Base-by-base conservation (phyloP, 306 rosid genomes). In the Crotalaria pallida region DNA sequence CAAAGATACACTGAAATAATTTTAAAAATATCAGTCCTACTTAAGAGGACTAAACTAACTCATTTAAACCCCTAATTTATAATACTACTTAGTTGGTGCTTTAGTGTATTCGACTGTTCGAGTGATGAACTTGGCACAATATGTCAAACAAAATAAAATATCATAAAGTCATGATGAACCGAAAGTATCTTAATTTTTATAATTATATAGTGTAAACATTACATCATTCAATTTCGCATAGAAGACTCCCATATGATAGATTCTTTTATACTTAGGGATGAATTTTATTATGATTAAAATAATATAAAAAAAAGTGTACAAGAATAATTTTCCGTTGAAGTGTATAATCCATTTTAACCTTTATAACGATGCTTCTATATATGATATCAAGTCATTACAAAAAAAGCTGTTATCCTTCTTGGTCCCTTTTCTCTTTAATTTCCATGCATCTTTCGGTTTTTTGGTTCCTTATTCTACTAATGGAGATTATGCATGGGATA, bases 401-500 rank as follows among this genome's bases (percentile, higher is more conserved):
- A 43, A 43, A 45, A 27, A 40, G 49, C 34, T 65, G n/a, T 22
- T 5, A 55, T 31, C 51, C 21, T 48, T 44, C 58, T 58, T 76
- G 52, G 66, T 33, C 26, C 44, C 36, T 49, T 8, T 29, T 47
- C 23, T 45, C 55, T 52, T 70, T 68, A 55, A 47, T 55, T 60
- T 19, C 4, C 76, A 26, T 1, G 11, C 53, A n/a, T 45, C 67
- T 74, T 73, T 73, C 76, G 76, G 76, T 58, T 69, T 36, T 44
- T 56, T 21, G 56, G 34, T 61, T 74, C 49, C 76, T 62, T 61
- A 64, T 69, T 75, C 65, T 65, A 74, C 53, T 47, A 56, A 56
- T 60, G 40, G 65, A 74, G 65, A 60, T 75, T 50, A 26, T 55
- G 45, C 48, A 40, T 23, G 64, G 71, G 47, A 80, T 64, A 70